Evolutionary conservation across 1,284 basidiomycete genomes (phyloP), one percentile per base, ranked within the genome.

Genomic region (Papiliotrema laurentii): DNA sequence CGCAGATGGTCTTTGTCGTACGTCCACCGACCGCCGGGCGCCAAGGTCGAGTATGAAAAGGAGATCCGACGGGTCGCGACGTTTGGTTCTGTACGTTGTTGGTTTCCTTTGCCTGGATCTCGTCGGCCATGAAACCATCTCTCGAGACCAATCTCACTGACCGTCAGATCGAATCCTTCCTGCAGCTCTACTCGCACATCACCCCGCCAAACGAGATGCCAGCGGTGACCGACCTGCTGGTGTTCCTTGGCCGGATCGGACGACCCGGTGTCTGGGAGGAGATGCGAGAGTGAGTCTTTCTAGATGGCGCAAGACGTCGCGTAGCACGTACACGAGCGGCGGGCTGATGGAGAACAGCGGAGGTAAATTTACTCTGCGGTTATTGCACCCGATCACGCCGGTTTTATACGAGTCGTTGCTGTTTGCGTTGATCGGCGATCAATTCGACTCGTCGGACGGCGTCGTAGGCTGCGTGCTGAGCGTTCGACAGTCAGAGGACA

Each of bases 261-360:
- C 59, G 70, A 42, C 74, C 74, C 2, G 69, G 69, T 26, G 65
- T 73, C 31, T 75, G 74, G 74, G 74, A 75, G 56, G 72, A 73
- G 57, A 69, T 74, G 60, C 60, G 66, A 54, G 69, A 69, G 66
- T 72, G 55, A 54, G 71, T 61, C 30, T 16, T n/a, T 16, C 14
- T 11, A 13, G 18, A 34, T 11, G 11, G 26, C n/a, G 16, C 26
- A 18, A 5, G 2, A 18, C 26, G 10, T 30, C 45, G 41, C 31
- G 28, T 11, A 39, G 26, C 35, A 18, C 22, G 33, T 5, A 47
- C 25, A 26, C 19, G 36, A 25, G 30, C 36, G n/a, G n/a, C n/a
- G n/a, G n/a, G n/a, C n/a, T n/a, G n/a, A n/a, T n/a, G n/a, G n/a
- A 18, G 13, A 10, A 14, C 25, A 71, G 66, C 31, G 69, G 68